A percentile compares a stretch with the other conserved stretches of the same genome.
phyloP scores from a whole-genome alignment of 2,329 filamentous ascomycete genomes.

The Sporothrix pallida region DNA sequence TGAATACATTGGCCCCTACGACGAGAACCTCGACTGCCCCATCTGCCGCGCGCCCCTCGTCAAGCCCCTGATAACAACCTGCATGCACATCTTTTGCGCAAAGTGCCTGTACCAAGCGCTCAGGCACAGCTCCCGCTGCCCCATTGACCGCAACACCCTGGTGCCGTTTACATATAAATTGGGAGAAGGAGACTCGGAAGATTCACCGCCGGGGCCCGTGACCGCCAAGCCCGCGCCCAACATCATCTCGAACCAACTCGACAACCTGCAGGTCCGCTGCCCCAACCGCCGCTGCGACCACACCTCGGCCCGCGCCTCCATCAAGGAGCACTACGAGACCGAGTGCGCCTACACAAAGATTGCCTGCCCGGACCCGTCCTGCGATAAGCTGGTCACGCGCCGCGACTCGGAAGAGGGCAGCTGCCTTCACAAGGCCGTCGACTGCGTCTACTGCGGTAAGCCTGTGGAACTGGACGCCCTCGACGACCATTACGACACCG shows the following conservation, averaged over 20 bases:
- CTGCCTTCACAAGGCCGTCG: conserved; percentile 60
- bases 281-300: conserved; percentile 62
- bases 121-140: conserved; percentile 55
- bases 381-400: conserved; percentile 57
- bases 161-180: too few species aligned
- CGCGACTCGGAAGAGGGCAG: conserved; percentile 56
- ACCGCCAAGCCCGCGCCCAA: conserved; percentile 45
- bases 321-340: conserved; percentile 61
- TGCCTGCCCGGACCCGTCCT: conserved; percentile 60
- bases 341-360: conserved; percentile 63
- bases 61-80: conserved; percentile 64
- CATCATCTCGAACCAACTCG: conserved; percentile 65
- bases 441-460: conserved; percentile 61
- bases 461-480: conserved; percentile 56
- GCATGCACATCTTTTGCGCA: conserved; percentile 70
- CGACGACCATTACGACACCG: conserved; percentile 50
- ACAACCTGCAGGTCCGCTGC: conserved; percentile 63
- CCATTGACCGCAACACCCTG: conserved; percentile 60
- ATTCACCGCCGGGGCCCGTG: conserved; percentile 37
- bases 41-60: conserved; percentile 65
- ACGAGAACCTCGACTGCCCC: conserved; percentile 47
- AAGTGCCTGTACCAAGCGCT: conserved; percentile 58
- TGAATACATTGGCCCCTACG: conserved; percentile 44
- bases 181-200: too few species aligned
- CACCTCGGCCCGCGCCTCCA: conserved; percentile 58